Evolutionary conservation across 1,139 yeast species (phyloP), one percentile per base, ranked within the genome.

Genomic region (Suhomyces coccinellae): DNA sequence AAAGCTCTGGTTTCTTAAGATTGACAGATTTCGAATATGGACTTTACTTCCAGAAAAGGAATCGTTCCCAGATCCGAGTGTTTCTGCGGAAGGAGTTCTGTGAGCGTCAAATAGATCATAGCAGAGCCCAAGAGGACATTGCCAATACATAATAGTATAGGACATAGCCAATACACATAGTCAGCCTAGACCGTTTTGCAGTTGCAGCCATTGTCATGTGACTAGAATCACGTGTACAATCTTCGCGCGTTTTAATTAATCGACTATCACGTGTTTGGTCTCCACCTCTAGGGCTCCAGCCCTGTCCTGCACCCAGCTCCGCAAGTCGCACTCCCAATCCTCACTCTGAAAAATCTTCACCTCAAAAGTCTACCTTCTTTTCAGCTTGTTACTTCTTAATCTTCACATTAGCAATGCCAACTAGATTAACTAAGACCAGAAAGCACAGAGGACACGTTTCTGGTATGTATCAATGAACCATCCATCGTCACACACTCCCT

Each of bases 371-470:
- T 37, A 38, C 38, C 45, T 47, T 52, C 52, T 49, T 36, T 47
- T 47, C 50, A 33, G 47, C 42, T 41, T 44, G 47, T 44, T 40
- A 34, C 40, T 24, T 47, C 47, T 53, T 55, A 55, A 53, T 54
- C 62, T 58, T 50, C 55, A 55, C 65, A 61, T 55, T 58, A 62
- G 72, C 74, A 77, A 93, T 93, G 99, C 99, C 99, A 79, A 90
- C 99, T 84, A 90, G 99, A 90, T 85, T 88, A 75, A 87, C 96
- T 72, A 90, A 93, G 82, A 93, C 98, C 80, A 90, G 99, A 88
- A 95, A 93, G 85, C 97, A 89, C 87, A 89, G 99, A 88, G 99
- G 99, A 80, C 85, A 95, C 95, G 98, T 93, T 79, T 89, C 97
- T 75, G 95, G 95, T 87, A 85, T 81, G 90, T 84, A 63, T 51